Conservation (phyloP, 192 early-diverging fungal genomes). For the Mortierella antarctica region DNA sequence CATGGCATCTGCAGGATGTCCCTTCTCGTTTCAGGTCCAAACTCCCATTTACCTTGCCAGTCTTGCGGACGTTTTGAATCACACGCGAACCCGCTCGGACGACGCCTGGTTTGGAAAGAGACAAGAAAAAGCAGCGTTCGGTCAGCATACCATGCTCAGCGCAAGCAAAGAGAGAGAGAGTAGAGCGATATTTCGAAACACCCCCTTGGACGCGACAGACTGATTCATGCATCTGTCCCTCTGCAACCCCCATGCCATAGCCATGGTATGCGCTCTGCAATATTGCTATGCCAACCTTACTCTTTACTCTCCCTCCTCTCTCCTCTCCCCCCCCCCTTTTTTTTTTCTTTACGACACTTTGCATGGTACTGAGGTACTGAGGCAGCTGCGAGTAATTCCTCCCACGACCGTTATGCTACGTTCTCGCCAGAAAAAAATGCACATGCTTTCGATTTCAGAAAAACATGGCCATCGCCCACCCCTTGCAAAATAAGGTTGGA, state of each 20-base stretch:
- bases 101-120: constrained; percentile 5
- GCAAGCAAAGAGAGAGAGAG: no score
- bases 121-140: not conserved
- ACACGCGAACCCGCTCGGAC: constrained; percentile 42
- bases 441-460: not conserved
- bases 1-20: not conserved
- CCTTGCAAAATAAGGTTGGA: not conserved
- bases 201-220: not conserved
- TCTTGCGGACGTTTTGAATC: constrained; percentile 51
- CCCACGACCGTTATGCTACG: constrained; percentile 26
- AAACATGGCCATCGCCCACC: not conserved
- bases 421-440: not conserved
- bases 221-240: constrained; percentile 6
- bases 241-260: not conserved
- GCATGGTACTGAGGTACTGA: not conserved
- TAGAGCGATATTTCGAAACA: not conserved
- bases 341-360: not conserved
- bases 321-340: not conserved
- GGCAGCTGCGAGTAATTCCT: not conserved
- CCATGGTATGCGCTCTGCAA: no score
- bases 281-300: no score
- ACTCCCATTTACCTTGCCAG: constrained; percentile 47
- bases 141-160: no score
- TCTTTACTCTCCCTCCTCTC: no score
- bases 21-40: not conserved